These are phyloP conservation scores for Epicoccum nigrum DNA, from an alignment of 2,329 filamentous ascomycete genomes.

Conservation along the genomic window DNA sequence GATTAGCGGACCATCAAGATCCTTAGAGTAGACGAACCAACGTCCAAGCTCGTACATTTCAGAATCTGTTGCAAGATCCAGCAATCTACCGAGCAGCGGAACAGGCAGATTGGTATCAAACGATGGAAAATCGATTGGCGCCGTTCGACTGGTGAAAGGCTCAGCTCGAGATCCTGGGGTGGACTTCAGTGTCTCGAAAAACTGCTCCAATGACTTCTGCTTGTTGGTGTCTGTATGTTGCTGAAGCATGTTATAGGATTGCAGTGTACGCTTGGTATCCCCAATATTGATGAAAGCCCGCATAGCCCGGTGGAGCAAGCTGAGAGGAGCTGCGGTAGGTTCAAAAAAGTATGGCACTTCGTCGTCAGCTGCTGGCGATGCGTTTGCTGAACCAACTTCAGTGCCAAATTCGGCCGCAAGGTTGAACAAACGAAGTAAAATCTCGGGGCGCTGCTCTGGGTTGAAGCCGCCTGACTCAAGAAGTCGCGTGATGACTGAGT, in stretches of 20 bases:
- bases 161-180: slow-evolving; percentile 24
- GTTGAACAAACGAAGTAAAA: slow-evolving; percentile 49
- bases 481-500: slow-evolving; percentile 57
- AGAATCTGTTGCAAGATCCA: slow-evolving; percentile 57
- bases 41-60: slow-evolving; percentile 57
- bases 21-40: slow-evolving; percentile 60
- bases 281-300: slow-evolving; percentile 48
- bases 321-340: slow-evolving; percentile 51
- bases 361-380: slow-evolving; percentile 25
- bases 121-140: slow-evolving; percentile 52
- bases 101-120: slow-evolving; percentile 55
- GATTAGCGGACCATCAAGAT: slow-evolving; percentile 62
- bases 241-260: slow-evolving; percentile 48
- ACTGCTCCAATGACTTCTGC: slow-evolving; percentile 48
- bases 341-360: slow-evolving; percentile 52
- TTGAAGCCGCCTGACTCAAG: slow-evolving; percentile 56
- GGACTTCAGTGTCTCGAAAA: slow-evolving; percentile 46
- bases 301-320: slow-evolving; percentile 52
- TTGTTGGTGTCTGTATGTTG: slow-evolving; percentile 53
- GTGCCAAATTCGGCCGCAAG: slow-evolving; percentile 51
- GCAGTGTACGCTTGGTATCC: slow-evolving; percentile 47
- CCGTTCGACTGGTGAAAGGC: slow-evolving; percentile 33
- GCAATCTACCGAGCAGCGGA: slow-evolving; percentile 55
- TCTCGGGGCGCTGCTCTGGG: slow-evolving; percentile 52
- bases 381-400: slow-evolving; percentile 48